Evolutionary conservation across 2,329 filamentous ascomycete species (phyloP).

Genomic region (Chalaropsis ovoidea): DNA sequence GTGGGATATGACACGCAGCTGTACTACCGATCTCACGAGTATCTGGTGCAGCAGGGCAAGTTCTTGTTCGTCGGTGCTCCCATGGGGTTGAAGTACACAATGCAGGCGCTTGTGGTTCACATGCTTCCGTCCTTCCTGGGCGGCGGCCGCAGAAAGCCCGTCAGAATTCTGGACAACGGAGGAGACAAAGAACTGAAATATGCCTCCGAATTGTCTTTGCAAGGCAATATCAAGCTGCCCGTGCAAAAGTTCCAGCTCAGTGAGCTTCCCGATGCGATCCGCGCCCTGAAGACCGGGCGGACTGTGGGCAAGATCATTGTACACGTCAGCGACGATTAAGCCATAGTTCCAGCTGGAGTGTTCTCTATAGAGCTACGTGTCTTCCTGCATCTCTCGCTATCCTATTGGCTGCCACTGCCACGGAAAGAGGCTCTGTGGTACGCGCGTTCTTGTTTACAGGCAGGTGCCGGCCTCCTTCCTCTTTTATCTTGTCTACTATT

Average conservation of each 20-base stretch:
- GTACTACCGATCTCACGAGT: constrained; percentile 44
- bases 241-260: constrained; percentile 49
- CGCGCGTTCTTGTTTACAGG: neutral
- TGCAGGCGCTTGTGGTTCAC: constrained; percentile 29
- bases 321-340: constrained; percentile 27
- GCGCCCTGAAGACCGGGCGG: constrained; percentile 48
- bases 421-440: neutral
- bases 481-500: neutral
- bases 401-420: neutral
- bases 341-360: neutral
- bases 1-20: constrained; percentile 44
- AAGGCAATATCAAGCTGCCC: constrained; percentile 48
- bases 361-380: neutral
- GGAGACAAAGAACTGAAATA: constrained; percentile 39
- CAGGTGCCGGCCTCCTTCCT: neutral
- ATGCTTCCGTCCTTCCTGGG: constrained; percentile 34
- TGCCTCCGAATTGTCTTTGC: constrained; percentile 45
- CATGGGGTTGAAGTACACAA: constrained; percentile 29
- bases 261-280: constrained; percentile 47
- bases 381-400: neutral
- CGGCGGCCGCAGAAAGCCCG: constrained; percentile 37
- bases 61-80: constrained; percentile 44
- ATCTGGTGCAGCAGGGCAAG: constrained; percentile 39
- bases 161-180: constrained; percentile 35
- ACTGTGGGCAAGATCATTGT: constrained; percentile 51